Percentiles rank a stretch among this genome's conserved stretches.
Evolutionary conservation across 176 grass and related monocot species (phyloP).

Genomic region (Hordeum vulgare): DNA sequence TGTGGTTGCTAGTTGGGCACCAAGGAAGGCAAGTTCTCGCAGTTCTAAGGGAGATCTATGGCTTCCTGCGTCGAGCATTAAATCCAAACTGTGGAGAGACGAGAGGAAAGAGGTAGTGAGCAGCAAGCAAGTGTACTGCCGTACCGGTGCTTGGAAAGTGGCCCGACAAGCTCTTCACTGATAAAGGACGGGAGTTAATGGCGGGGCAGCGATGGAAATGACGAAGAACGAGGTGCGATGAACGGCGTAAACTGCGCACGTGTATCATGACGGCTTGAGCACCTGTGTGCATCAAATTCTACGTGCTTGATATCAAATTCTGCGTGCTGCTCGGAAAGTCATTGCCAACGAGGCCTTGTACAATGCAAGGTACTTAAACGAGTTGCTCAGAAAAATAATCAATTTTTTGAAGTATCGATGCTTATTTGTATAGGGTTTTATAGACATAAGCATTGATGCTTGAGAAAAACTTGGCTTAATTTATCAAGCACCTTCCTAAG

Average conservation of each 20-base stretch:
- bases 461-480: no score
- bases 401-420: no score
- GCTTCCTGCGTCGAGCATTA: neutral
- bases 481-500: no score
- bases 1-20: no score
- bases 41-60: neutral
- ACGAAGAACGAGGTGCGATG: neutral
- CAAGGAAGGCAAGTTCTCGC: no score
- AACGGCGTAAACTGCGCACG: neutral
- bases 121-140: neutral
- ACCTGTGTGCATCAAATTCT: neutral
- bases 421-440: no score
- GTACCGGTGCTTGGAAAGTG: slow-evolving; percentile 1
- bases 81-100: neutral
- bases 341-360: no score
- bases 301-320: no score
- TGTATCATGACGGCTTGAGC: neutral
- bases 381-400: no score
- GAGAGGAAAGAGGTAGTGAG: neutral
- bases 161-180: neutral
- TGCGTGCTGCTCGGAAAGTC: neutral
- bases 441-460: no score
- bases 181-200: neutral
- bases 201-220: neutral
- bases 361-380: no score